Percentiles rank a stretch among this genome's conserved stretches.
phyloP scores from a whole-genome alignment of 2,329 filamentous ascomycete species.

The Alternaria alternata region DNA sequence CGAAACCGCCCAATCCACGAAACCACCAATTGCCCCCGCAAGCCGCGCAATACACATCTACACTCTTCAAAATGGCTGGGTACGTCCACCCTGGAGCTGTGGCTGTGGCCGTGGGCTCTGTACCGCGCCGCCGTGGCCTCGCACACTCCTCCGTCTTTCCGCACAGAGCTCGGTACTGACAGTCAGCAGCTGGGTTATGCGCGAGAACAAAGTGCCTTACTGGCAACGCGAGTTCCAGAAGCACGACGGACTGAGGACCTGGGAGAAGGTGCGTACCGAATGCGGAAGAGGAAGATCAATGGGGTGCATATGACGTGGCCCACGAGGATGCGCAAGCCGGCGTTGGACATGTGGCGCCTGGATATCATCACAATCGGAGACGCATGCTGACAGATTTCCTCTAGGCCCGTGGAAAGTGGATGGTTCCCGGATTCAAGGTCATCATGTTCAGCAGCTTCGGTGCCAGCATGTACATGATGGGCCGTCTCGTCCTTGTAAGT shows the following conservation, averaged over 20 bases:
- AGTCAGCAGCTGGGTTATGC: constrained; percentile 63
- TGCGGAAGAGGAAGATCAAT: constrained; percentile 17
- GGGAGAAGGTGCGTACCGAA: constrained; percentile 73
- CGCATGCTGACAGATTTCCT: constrained; percentile 27
- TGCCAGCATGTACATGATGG: constrained; percentile 76
- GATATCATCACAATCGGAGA: background rate
- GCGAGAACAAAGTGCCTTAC: constrained; percentile 77
- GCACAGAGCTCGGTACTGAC: constrained; percentile 39
- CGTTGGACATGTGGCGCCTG: background rate
- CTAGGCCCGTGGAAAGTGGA: constrained; percentile 69
- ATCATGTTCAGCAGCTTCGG: constrained; percentile 69
- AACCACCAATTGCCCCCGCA: constrained; percentile 46
- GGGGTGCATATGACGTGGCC: background rate
- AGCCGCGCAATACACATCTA: constrained; percentile 38
- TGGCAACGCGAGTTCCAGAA: constrained; percentile 79
- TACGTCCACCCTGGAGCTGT: constrained; percentile 43
- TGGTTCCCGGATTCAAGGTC: constrained; percentile 74
- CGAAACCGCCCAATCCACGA: constrained; percentile 37
- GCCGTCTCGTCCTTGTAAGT: constrained; percentile 69
- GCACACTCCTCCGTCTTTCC: constrained; percentile 18
- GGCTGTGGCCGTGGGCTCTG: constrained; percentile 8
- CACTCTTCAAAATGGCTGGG: constrained; percentile 55
- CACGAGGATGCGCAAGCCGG: background rate
- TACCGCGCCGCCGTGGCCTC: constrained; percentile 19
- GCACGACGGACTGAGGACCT: constrained; percentile 75